Conservation (phyloP, 768 basidiomycete genomes). For the Trametes punicea region DNA sequence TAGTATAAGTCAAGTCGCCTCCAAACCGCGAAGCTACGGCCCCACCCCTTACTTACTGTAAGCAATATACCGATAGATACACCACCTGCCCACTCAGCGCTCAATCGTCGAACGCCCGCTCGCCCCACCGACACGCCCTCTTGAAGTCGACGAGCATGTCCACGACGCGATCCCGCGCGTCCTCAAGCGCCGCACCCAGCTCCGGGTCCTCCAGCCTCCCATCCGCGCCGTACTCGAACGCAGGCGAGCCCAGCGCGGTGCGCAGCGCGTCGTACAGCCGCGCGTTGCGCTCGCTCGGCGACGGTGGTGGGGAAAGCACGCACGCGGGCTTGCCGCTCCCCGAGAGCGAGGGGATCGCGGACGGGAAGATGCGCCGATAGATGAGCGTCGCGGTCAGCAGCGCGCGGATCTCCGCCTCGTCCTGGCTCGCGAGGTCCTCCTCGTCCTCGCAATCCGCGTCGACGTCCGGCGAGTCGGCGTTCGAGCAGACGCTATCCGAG, state of each 20-base stretch:
- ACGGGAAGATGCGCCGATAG: slow-evolving; percentile 59
- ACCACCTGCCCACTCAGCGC: background rate
- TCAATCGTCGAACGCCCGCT: slow-evolving; percentile 11
- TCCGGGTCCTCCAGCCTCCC: slow-evolving; percentile 38
- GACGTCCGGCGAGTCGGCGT: slow-evolving; percentile 14
- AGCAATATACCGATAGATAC: background rate
- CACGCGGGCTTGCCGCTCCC: slow-evolving; percentile 28
- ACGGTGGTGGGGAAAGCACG: slow-evolving; percentile 60
- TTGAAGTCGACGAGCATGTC: slow-evolving; percentile 55
- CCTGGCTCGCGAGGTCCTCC: slow-evolving; percentile 26
- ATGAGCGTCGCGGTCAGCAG: slow-evolving; percentile 59
- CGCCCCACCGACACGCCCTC: slow-evolving; percentile 25
- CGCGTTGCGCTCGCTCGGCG: slow-evolving; percentile 39
- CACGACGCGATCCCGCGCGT: slow-evolving; percentile 72
- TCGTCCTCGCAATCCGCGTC: slow-evolving; percentile 30
- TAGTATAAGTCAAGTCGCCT: no score
- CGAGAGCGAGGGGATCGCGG: slow-evolving; percentile 23
- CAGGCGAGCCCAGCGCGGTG: slow-evolving; percentile 50
- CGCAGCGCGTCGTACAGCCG: slow-evolving; percentile 46
- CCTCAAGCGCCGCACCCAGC: slow-evolving; percentile 53
- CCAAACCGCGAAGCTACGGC: no score
- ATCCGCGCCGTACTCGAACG: slow-evolving; percentile 38
- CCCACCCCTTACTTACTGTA: background rate
- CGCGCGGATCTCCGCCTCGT: slow-evolving; percentile 47
- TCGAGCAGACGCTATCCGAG: background rate